Evolutionary conservation across 116 monocot genomes (phyloP).

Genomic region (Cymodocea nodosa): DNA sequence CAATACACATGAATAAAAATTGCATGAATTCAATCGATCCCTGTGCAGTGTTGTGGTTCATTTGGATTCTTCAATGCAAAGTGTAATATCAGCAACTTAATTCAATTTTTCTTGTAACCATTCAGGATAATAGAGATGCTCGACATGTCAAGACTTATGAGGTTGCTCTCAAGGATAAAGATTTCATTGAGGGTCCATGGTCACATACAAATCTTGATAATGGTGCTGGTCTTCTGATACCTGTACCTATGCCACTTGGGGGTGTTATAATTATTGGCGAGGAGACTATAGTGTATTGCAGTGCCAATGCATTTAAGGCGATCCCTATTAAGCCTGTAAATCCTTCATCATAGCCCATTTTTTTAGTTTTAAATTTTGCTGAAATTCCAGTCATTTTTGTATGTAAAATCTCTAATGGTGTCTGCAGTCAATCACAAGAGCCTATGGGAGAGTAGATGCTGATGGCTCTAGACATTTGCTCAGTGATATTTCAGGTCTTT

Average conservation of each 20-base stretch:
- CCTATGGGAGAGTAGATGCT: slow-evolving; percentile 93
- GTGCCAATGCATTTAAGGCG: slow-evolving; percentile 75
- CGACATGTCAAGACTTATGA: slow-evolving; percentile 98
- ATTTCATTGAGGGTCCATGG: slow-evolving; percentile 98
- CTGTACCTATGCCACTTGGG: slow-evolving; percentile 94
- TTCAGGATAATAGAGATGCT: slow-evolving; percentile 98
- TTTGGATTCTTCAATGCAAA: too few relatives aligned
- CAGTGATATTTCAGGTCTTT: slow-evolving; percentile 78
- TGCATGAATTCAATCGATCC: too few relatives aligned
- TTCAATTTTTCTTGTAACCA: not conserved
- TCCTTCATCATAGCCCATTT: not conserved
- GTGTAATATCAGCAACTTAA: not conserved
- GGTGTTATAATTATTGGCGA: slow-evolving; percentile 99
- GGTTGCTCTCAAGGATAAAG: slow-evolving; percentile 96
- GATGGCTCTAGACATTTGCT: slow-evolving; percentile 98
- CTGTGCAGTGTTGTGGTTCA: not conserved
- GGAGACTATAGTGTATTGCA: slow-evolving; percentile 95
- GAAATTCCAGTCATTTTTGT: not conserved
- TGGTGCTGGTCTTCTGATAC: slow-evolving; percentile 90
- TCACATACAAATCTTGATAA: slow-evolving; percentile 96
- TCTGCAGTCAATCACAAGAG: slow-evolving; percentile 85
- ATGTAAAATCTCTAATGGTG: not conserved
- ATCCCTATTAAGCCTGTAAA: slow-evolving; percentile 80
- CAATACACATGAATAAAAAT: too few relatives aligned
- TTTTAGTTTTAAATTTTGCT: not conserved